Percentiles rank a stretch among this genome's conserved stretches.
Conservation (phyloP, 208 protist genomes). For the Leishmania aethiopica region DNA sequence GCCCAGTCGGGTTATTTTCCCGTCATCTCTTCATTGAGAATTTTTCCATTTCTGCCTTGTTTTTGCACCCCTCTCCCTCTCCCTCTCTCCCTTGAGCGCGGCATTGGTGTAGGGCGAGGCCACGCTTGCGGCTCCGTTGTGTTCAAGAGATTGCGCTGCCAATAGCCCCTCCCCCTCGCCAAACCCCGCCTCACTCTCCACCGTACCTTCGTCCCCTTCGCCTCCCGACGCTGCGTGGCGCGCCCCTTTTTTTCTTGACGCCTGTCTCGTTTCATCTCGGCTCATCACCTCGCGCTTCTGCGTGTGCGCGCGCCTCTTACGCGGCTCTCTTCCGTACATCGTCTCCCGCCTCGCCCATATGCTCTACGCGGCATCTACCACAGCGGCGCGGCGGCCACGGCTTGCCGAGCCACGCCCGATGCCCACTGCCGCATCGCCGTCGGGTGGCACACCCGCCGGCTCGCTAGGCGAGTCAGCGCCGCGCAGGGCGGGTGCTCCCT, state of each 20-base stretch:
- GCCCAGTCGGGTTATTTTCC: too few relatives aligned
- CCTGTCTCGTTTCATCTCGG: too few relatives aligned
- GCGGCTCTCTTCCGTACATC: background rate
- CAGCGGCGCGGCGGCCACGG: background rate
- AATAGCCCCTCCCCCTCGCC: too few relatives aligned
- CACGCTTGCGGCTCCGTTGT: background rate
- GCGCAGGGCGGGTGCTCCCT: background rate
- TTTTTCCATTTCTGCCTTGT: background rate
- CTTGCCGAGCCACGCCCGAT: constrained; percentile 2
- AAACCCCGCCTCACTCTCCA: too few relatives aligned
- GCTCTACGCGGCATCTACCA: background rate
- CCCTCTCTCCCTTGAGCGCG: background rate
- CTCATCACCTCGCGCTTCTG: too few relatives aligned
- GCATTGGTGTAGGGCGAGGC: background rate
- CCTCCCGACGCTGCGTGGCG: too few relatives aligned
- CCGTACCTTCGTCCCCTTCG: too few relatives aligned
- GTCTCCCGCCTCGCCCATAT: background rate
- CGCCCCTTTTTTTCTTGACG: too few relatives aligned
- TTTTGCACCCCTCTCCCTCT: background rate
- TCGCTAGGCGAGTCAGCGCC: background rate
- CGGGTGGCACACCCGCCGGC: too few relatives aligned
- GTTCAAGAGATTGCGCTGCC: background rate
- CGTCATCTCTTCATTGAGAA: too few relatives aligned
- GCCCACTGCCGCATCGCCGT: background rate
- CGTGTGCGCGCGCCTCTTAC: background rate